Evolutionary conservation across 73 alveolate genomes (phyloP).

Genomic region (Diophrys appendiculata): DNA sequence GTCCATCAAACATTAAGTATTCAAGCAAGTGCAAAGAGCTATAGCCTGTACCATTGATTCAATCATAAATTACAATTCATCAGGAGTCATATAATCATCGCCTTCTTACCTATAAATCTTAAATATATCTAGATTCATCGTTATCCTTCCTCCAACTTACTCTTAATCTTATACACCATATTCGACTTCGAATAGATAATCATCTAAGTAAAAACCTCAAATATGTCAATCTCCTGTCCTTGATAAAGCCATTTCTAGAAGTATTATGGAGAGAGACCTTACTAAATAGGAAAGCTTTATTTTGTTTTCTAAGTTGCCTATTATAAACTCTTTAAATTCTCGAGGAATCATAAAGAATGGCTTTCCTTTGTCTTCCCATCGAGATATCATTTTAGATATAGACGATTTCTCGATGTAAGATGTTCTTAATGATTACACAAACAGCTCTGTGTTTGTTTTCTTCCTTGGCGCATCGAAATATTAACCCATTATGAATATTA

Average conservation of each 20-base stretch:
- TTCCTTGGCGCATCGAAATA: not conserved
- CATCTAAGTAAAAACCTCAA: slow-evolving; percentile 35
- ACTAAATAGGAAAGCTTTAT: slow-evolving; percentile 31
- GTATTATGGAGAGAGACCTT: not conserved
- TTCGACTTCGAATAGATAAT: slow-evolving; percentile 27
- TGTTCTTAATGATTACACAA: not conserved
- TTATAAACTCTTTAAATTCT: slow-evolving; percentile 49
- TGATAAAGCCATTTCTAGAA: slow-evolving; percentile 52
- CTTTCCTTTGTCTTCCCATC: slow-evolving; percentile 54
- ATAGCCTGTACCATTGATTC: slow-evolving; percentile 20
- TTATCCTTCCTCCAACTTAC: not conserved
- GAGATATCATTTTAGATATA: slow-evolving; percentile 13
- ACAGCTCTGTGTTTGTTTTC: not conserved
- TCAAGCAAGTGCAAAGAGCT: slow-evolving; percentile 7
- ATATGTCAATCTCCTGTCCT: slow-evolving; percentile 56
- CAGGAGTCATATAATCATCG: slow-evolving; percentile 6
- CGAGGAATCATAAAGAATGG: slow-evolving; percentile 61
- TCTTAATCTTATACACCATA: slow-evolving; percentile 6
- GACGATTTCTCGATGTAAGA: not conserved
- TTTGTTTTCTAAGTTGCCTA: slow-evolving; percentile 35
- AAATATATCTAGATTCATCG: not conserved
- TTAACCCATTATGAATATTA: not conserved
- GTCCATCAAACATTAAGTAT: slow-evolving; percentile 19
- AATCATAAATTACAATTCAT: slow-evolving; percentile 35
- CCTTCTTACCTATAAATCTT: not conserved